A percentile compares a stretch with the other conserved stretches of the same genome.
Conservation (phyloP, 1,284 basidiomycete genomes). For the Microbotryum scabiosae region DNA sequence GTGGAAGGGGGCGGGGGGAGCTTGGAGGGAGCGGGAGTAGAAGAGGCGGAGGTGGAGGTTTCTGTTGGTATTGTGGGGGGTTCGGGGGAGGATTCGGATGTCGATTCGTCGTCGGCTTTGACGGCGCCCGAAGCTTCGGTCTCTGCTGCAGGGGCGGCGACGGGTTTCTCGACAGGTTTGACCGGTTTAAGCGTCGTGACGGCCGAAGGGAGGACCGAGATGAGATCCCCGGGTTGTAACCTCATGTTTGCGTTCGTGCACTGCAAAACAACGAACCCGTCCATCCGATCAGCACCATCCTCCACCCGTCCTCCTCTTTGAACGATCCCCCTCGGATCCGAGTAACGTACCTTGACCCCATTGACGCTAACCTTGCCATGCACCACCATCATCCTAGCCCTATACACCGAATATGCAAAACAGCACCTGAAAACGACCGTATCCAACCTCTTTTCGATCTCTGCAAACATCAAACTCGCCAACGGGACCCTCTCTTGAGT, state of each 20-base stretch:
- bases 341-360: constrained; percentile 64
- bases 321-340: too few relatives aligned
- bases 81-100: constrained; percentile 12
- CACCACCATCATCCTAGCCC: constrained; percentile 74
- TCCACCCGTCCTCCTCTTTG: too few relatives aligned
- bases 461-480: constrained; percentile 80
- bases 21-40: constrained; percentile 17
- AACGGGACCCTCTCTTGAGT: constrained; percentile 48
- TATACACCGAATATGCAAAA: constrained; percentile 82
- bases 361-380: constrained; percentile 85
- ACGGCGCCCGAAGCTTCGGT: constrained; percentile 25
- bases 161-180: constrained; percentile 17
- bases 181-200: constrained; percentile 44
- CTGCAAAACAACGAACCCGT: constrained; percentile 43
- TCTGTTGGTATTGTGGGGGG: constrained; percentile 14
- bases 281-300: too few relatives aligned
- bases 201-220: constrained; percentile 72
- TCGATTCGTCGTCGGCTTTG: constrained; percentile 19
- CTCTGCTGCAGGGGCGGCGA: constrained; percentile 32
- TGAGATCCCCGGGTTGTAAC: constrained; percentile 87
- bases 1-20: constrained; percentile 20
- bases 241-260: constrained; percentile 79
- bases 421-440: constrained; percentile 85
- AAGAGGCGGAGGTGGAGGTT: constrained; percentile 11
- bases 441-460: constrained; percentile 90